Base-by-base conservation (phyloP, 495 filamentous ascomycete genomes). In the Lasiosphaeris hirsuta region DNA sequence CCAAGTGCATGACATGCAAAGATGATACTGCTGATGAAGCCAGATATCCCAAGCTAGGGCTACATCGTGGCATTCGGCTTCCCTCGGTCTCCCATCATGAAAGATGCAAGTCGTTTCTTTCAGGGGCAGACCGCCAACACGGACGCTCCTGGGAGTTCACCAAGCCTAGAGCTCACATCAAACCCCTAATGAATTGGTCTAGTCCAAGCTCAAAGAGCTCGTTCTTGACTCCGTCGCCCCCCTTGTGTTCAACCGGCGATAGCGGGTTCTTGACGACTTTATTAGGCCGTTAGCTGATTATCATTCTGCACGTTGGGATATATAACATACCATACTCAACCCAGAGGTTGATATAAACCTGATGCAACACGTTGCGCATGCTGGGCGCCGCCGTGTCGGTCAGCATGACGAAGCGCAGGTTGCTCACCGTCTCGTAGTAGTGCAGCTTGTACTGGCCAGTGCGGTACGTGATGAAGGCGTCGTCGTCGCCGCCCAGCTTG, bases 311-410 rank as follows among this genome's bases (percentile, higher is more conserved):
- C 13, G 17, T 51, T 30, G 39, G 10, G 35, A 39, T n/a, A n/a
- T 47, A 39, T 38, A 18, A 67, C 83, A 60, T 71, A 92, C 89
- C 89, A 67, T 90, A 97, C 79, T 98, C 94, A 42, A 97, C 91
- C 75, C 90, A 97, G 19, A 97, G 83, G 73, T 94, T 97, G 67
- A 96, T 94, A 70, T 97, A 97, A 51, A 98, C 97, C 80, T 98
- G 94, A 71, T 98, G 91, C 67, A 98, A 79, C 8, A 92, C 92
- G 57, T 92, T 87, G 35, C 91, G 86, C 81, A 97, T 90, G 72
- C 90, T 96, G 56, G 87, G 86, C 56, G 88, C 89, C 69, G 87
- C 89, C 41, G 87, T 85, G 74, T 97, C 94, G 38, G 93, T 97
- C 62, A 97, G 76, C 89, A 98, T 91, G 63, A 97, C 92, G 59